These are phyloP conservation scores for Schwanniomyces vanrijiae DNA, from an alignment of 805 yeast genomes.

Conservation along the genomic window DNA sequence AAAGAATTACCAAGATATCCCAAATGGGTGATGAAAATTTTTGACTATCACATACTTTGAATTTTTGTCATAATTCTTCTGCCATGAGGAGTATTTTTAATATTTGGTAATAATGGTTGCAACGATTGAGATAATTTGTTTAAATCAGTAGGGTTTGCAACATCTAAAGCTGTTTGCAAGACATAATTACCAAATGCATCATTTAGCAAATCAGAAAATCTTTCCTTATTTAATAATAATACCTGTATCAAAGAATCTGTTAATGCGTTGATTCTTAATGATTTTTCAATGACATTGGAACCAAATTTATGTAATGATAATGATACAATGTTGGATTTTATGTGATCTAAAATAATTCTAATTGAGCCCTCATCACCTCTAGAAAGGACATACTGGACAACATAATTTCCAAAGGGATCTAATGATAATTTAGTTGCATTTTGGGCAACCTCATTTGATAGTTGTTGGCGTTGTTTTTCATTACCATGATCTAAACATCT, in stretches of 20 bases:
- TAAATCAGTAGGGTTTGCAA: conserved; percentile 52
- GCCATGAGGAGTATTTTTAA: conserved; percentile 94
- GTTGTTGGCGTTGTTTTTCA: conserved; percentile 60
- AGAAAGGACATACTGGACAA: conserved; percentile 84
- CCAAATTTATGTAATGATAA: conserved; percentile 63
- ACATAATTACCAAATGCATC: conserved; percentile 64
- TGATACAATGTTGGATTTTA: conserved; percentile 36
- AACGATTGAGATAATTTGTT: conserved; percentile 55
- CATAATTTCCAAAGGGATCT: conserved; percentile 97
- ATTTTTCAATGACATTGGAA: conserved; percentile 59
- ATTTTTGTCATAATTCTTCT: conserved; percentile 79
- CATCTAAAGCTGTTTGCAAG: conserved; percentile 58
- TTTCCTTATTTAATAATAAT: conserved; percentile 34
- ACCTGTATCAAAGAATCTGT: conserved; percentile 45
- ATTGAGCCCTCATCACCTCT: conserved; percentile 42
- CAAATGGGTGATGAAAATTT: background rate
- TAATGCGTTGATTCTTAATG: conserved; percentile 47
- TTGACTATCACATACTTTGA: conserved; percentile 19
- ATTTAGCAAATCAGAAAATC: conserved; percentile 46
- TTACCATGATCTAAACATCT: conserved; percentile 92
- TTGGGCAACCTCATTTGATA: conserved; percentile 67
- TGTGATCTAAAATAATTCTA: conserved; percentile 33
- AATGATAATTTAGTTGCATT: conserved; percentile 69
- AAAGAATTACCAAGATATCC: background rate
- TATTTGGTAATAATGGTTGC: conserved; percentile 73